Base-by-base conservation (phyloP, 2,329 filamentous ascomycete genomes). In the Alternaria longipes region DNA sequence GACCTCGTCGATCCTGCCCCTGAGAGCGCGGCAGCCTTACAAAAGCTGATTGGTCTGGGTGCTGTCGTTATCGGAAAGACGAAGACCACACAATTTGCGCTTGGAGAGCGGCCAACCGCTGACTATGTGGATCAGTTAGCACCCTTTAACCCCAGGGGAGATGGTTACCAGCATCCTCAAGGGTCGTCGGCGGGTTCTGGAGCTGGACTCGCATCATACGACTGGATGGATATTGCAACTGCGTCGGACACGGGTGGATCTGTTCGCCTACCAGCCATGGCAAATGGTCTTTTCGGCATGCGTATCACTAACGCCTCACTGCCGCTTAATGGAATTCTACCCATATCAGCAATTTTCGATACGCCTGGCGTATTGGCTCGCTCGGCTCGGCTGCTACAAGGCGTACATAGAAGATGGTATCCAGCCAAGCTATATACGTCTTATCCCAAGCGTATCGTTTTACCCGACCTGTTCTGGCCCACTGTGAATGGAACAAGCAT, bases 41-140 rank as follows among this genome's bases (percentile, higher is more conserved):
- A 69, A 36, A 62, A 54, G 12, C 47, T 71, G 11, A 52, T 71
- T 4, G 57, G 61, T 34, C 41, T 57, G 22, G 69, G 67, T 9
- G 60, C 57, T 11, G 72, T 85, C 6, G 71, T 86, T 8, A 77
- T 86, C 0, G 84, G 85, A 1, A 86, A 85, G 73, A 84, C 81
- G 11, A 84, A 83, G 61, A 81, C 80, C 3, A 78, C 80, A 0
- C 82, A 84, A 61, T 81, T 86, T 53, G 81, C 80, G 12, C 70
- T 63, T 12, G 67, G 66, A 9, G 71, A 75, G n/a, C 55, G 60
- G 7, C 63, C 68, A n/a, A 70, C 65, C 7, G 65, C 60, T 9
- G 71, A 75, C 54, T 74, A 66, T 57, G 32, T 36, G 32, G 32
- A 76, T 46, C 65, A 69, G 9, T 62, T 67, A 9, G 64, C 63